These are phyloP conservation scores for Leccinum aurantiacum DNA, from an alignment of 768 basidiomycete genomes.

Conservation along the genomic window DNA sequence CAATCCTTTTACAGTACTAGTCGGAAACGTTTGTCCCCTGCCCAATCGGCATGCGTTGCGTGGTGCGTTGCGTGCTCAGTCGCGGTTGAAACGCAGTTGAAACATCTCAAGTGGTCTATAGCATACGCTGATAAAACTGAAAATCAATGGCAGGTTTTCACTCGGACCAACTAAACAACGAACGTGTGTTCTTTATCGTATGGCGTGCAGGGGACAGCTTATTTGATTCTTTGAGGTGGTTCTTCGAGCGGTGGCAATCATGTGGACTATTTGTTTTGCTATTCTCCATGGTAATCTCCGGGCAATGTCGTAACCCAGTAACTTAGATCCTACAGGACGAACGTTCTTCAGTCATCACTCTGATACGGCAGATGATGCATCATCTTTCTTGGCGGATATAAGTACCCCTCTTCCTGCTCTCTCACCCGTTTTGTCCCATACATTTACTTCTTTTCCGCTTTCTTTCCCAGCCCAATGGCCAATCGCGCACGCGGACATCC, in stretches of 20 bases:
- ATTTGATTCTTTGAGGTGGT: background rate
- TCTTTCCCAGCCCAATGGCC: constrained; percentile 13
- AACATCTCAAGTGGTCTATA: background rate
- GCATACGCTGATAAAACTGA: background rate
- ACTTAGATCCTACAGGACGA: background rate
- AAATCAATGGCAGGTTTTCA: background rate
- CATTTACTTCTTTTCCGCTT: background rate
- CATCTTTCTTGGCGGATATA: constrained; percentile 3
- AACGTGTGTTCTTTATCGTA: background rate
- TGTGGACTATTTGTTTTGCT: background rate
- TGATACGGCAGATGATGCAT: background rate
- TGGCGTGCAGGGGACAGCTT: background rate
- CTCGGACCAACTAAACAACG: background rate
- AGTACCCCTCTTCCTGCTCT: background rate
- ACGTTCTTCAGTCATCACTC: constrained; percentile 13
- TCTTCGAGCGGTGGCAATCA: background rate
- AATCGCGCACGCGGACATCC: background rate
- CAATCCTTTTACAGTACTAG: background rate
- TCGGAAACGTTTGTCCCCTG: constrained; percentile 5
- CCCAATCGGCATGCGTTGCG: background rate
- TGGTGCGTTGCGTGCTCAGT: background rate
- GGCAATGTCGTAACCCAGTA: background rate
- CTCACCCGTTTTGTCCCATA: background rate
- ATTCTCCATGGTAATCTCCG: constrained; percentile 12
- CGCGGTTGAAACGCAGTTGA: background rate